These are phyloP conservation scores for Rhododendron ferrugineum DNA, from an alignment of 148 eudicot genomes.

Conservation along the genomic window DNA sequence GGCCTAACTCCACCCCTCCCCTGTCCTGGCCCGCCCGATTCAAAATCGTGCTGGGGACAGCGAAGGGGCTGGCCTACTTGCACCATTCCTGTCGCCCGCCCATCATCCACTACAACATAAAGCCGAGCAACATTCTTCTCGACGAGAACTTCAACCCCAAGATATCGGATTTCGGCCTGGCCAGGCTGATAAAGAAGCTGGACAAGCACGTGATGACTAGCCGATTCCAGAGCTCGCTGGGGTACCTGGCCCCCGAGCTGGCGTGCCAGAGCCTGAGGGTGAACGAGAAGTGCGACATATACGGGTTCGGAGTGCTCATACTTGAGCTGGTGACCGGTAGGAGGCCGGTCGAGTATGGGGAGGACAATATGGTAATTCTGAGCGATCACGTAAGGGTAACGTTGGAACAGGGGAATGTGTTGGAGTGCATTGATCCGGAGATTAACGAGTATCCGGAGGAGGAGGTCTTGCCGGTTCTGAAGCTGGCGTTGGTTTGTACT, in stretches of 20 bases:
- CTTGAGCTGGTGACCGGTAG: conserved; percentile 84
- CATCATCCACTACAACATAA: conserved; percentile 83
- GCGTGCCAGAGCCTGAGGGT: conserved; percentile 85
- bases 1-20: conserved; percentile 40
- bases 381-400: conserved; percentile 69
- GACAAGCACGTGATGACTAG: conserved; percentile 50
- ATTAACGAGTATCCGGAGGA: conserved; percentile 75
- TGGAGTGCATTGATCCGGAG: conserved; percentile 70
- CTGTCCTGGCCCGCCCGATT: conserved; percentile 66
- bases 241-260: conserved; percentile 87
- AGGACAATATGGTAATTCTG: conserved; percentile 67
- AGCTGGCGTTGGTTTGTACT: conserved; percentile 90
- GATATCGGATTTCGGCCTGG: conserved; percentile 77
- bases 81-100: conserved; percentile 83
- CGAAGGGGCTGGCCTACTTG: conserved; percentile 80
- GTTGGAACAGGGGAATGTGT: conserved; percentile 67
- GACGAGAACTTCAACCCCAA: conserved; percentile 69
- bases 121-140: conserved; percentile 75
- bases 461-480: conserved; percentile 78
- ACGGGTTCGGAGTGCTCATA: conserved; percentile 75
- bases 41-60: conserved; percentile 71
- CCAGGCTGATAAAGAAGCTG: conserved; percentile 51
- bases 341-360: conserved; percentile 76
- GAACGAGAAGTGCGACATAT: conserved; percentile 88
- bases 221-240: conserved; percentile 74